These are phyloP conservation scores for Kazachstania taianensis DNA, from an alignment of 805 yeast species.

Conservation along the genomic window DNA sequence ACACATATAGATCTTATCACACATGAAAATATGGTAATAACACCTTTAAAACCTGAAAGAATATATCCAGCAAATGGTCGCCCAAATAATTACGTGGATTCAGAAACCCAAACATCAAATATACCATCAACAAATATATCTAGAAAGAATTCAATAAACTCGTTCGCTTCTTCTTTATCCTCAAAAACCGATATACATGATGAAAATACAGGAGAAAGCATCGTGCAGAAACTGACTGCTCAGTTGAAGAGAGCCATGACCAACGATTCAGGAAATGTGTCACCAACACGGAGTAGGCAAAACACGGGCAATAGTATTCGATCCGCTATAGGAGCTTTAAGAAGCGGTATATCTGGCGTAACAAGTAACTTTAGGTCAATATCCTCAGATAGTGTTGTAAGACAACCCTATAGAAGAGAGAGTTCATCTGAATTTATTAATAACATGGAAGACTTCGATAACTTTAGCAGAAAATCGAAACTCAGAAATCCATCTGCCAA, in stretches of 20 bases:
- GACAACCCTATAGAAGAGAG: background rate
- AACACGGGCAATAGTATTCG: constrained; percentile 21
- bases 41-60: too few relatives aligned
- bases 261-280: constrained; percentile 12
- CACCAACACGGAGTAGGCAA: constrained; percentile 19
- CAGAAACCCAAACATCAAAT: constrained; percentile 14
- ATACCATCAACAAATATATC: constrained; percentile 1
- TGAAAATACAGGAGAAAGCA: constrained; percentile 15
- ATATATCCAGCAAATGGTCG: too few relatives aligned
- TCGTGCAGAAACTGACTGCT: constrained; percentile 10
- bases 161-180: background rate
- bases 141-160: constrained; percentile 1
- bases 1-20: too few relatives aligned
- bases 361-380: constrained; percentile 4
- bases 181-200: background rate
- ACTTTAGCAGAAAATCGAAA: background rate
- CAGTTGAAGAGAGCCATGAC: constrained; percentile 16
- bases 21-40: too few relatives aligned
- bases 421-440: constrained; percentile 1
- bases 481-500: background rate
- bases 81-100: constrained; percentile 9
- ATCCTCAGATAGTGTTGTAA: constrained; percentile 5
- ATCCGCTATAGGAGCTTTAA: constrained; percentile 14
- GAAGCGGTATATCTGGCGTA: constrained; percentile 10
- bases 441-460: background rate